Conservation (phyloP, 805 yeast species). For the Metschnikowia similis region DNA sequence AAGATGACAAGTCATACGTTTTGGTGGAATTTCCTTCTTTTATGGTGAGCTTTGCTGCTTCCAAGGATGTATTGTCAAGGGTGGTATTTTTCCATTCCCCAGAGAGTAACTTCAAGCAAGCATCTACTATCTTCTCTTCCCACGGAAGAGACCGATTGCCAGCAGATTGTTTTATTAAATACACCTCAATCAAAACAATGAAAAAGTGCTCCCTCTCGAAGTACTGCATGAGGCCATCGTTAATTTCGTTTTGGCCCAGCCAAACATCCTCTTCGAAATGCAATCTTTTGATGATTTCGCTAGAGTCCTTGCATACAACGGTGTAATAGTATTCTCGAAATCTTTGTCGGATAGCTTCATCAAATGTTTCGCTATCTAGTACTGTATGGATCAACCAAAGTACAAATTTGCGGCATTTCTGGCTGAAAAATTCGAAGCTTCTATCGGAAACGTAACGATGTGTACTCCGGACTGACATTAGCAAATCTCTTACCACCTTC, state of each 20-base stretch:
- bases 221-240: constrained; percentile 12
- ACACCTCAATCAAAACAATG: constrained; percentile 8
- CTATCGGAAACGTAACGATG: neutral
- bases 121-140: constrained; percentile 8
- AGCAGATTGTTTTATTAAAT: constrained; percentile 6
- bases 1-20: constrained; percentile 5
- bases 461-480: neutral
- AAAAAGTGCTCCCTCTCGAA: constrained; percentile 2
- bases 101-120: constrained; percentile 7
- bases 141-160: constrained; percentile 7
- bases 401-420: neutral
- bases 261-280: constrained; percentile 9
- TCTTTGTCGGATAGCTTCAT: neutral
- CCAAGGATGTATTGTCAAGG: neutral
- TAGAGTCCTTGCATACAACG: neutral
- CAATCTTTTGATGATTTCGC: constrained; percentile 1
- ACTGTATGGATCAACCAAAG: constrained; percentile 12
- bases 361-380: neutral
- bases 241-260: constrained; percentile 10
- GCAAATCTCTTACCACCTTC: neutral
- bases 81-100: neutral
- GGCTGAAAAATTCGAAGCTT: neutral
- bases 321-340: constrained; percentile 9
- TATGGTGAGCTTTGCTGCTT: neutral
- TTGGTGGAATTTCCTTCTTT: neutral